Evolutionary conservation across 768 basidiomycete genomes (phyloP).

Genomic region (Mycena olivaceomarginata): DNA sequence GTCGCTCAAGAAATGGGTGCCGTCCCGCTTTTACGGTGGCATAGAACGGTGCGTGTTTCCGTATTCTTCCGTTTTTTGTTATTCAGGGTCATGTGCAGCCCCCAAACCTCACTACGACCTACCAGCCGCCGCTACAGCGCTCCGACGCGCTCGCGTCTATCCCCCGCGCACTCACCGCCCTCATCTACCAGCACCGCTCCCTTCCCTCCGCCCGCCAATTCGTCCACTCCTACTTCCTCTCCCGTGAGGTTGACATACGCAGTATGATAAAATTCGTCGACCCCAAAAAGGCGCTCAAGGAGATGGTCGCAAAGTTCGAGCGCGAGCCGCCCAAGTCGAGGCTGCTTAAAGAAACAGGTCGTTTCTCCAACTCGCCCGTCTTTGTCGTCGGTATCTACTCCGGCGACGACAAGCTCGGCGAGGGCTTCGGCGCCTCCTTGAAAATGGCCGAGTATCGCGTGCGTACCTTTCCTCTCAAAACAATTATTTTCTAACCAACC

Average conservation of each 20-base stretch:
- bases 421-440: conserved; percentile 94
- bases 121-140: conserved; percentile 74
- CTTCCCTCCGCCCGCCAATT: conserved; percentile 92
- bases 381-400: conserved; percentile 98
- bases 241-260: conserved; percentile 88
- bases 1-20: conserved; percentile 93
- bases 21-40: conserved; percentile 87
- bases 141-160: conserved; percentile 94
- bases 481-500: background rate
- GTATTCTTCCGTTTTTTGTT: conserved; percentile 2
- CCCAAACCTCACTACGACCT: conserved; percentile 69
- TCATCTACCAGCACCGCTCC: conserved; percentile 92
- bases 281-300: conserved; percentile 85
- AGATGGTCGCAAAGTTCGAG: conserved; percentile 82
- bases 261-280: conserved; percentile 88
- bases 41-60: conserved; percentile 75
- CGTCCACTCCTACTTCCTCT: conserved; percentile 92
- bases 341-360: conserved; percentile 94
- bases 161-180: conserved; percentile 90
- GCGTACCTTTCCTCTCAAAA: conserved; percentile 17
- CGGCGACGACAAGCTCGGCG: conserved; percentile 89
- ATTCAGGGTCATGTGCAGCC: background rate
- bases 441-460: conserved; percentile 97
- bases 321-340: conserved; percentile 85
- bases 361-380: conserved; percentile 91